Percentiles rank a stretch among this genome's conserved stretches.
Evolutionary conservation across 257 asterid genomes (phyloP).

Genomic region (Nemophila menziesii): DNA sequence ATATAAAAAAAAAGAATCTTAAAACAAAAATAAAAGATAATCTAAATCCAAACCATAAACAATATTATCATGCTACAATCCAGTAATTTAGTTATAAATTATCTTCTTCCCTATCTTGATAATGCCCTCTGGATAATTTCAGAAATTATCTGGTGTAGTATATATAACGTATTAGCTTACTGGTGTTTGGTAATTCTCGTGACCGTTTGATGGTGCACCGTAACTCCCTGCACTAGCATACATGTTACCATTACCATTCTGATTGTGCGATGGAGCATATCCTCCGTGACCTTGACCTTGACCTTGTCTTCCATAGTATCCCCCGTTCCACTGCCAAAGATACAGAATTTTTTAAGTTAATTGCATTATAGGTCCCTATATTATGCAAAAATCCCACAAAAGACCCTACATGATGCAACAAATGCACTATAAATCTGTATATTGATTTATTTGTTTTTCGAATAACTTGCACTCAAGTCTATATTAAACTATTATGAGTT

Average conservation of each 20-base stretch:
- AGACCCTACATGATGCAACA: too few species aligned
- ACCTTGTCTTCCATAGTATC: constrained; percentile 53
- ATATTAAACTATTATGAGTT: too few species aligned
- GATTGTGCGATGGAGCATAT: constrained; percentile 29
- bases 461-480: too few species aligned
- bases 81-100: constrained; percentile 14
- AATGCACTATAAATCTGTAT: too few species aligned
- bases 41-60: constrained; percentile 36
- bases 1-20: background rate
- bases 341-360: too few species aligned
- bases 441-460: too few species aligned
- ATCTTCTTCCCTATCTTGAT: constrained; percentile 19
- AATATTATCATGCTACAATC: constrained; percentile 35
- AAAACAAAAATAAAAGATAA: constrained; percentile 4
- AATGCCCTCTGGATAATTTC: constrained; percentile 20
- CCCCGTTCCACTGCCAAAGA: constrained; percentile 54
- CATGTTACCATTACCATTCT: constrained; percentile 23
- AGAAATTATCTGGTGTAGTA: constrained; percentile 8
- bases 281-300: constrained; percentile 70
- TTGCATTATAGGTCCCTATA: too few species aligned
- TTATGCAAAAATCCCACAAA: too few species aligned
- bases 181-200: constrained; percentile 58
- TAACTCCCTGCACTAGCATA: constrained; percentile 32
- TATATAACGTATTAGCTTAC: too few species aligned
- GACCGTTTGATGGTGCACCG: constrained; percentile 55